Percentiles rank a stretch among this genome's conserved stretches.
These are phyloP conservation scores for Suhomyces tanzawaensis DNA, from an alignment of 805 yeast species.

Conservation along the genomic window DNA sequence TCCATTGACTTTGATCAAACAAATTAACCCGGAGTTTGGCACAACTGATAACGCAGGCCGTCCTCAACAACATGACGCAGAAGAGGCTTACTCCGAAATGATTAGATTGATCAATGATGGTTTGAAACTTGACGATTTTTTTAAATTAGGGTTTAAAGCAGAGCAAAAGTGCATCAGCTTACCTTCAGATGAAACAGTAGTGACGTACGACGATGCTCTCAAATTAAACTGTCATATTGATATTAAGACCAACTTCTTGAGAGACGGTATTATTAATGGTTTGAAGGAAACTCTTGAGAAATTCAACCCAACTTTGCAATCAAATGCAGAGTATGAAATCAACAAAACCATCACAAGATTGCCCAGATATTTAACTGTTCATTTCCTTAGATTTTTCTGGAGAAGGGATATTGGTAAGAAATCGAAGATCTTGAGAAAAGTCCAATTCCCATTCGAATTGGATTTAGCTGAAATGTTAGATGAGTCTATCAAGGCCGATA, in stretches of 20 bases:
- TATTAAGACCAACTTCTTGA: conserved; percentile 78
- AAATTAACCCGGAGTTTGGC: conserved; percentile 81
- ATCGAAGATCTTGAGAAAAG: conserved; percentile 91
- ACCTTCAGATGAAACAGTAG: conserved; percentile 27
- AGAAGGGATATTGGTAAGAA: conserved; percentile 86
- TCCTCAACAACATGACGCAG: conserved; percentile 97
- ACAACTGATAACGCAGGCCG: conserved; percentile 69
- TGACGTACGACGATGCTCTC: conserved; percentile 47
- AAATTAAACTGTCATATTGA: conserved; percentile 90
- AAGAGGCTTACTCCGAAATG: conserved; percentile 87
- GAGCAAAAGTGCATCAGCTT: conserved; percentile 59
- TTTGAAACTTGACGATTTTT: conserved; percentile 53
- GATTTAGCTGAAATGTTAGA: conserved; percentile 86
- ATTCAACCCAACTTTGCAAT: conserved; percentile 63
- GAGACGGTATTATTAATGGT: conserved; percentile 77
- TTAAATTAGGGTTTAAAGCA: conserved; percentile 64
- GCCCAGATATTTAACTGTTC: conserved; percentile 86
- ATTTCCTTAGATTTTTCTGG: conserved; percentile 95
- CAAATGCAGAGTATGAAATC: conserved; percentile 70
- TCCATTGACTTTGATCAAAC: conserved; percentile 64
- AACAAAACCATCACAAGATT: conserved; percentile 62
- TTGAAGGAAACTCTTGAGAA: conserved; percentile 77
- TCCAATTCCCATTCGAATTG: conserved; percentile 88
- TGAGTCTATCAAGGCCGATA: conserved; percentile 64
- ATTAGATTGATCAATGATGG: conserved; percentile 49